phyloP scores from a whole-genome alignment of 1,284 basidiomycete genomes.

The Ceratobasidium sp. region DNA sequence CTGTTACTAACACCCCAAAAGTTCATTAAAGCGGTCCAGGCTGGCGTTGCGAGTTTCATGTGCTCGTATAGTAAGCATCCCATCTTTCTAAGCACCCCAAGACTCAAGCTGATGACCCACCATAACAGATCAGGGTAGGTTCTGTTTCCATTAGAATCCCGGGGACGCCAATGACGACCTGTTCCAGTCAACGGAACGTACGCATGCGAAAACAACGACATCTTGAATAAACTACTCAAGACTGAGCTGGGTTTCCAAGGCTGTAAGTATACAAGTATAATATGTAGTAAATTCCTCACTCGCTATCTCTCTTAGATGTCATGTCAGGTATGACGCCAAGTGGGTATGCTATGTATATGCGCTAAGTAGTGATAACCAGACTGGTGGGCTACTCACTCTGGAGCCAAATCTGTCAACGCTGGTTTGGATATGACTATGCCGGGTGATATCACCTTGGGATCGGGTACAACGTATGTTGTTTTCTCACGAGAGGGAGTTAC shows the following conservation, averaged over 20 bases:
- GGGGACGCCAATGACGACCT: conserved; percentile 48
- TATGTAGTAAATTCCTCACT: background rate
- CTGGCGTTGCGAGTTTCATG: conserved; percentile 72
- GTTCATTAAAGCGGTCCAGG: conserved; percentile 68
- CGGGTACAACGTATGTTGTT: conserved; percentile 28
- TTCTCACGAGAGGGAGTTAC: background rate
- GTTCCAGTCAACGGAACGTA: conserved; percentile 70
- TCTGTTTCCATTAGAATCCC: too few species aligned
- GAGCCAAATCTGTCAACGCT: conserved; percentile 52
- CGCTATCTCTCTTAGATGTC: conserved; percentile 15
- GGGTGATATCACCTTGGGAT: conserved; percentile 31
- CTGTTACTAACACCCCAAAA: conserved; percentile 42
- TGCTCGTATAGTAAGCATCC: conserved; percentile 70
- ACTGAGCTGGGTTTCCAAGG: conserved; percentile 65
- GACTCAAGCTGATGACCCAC: background rate
- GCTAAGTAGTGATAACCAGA: background rate
- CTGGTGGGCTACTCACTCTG: conserved; percentile 37
- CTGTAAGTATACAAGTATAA: conserved; percentile 42
- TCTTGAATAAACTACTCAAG: conserved; percentile 68
- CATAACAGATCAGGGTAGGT: conserved; percentile 55
- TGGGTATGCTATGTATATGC: background rate
- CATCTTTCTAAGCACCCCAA: background rate
- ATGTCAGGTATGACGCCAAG: conserved; percentile 19
- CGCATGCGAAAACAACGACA: conserved; percentile 71
- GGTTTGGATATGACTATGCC: conserved; percentile 65